Evolutionary conservation across 768 basidiomycete species (phyloP), one percentile per base, ranked within the genome.

Genomic region (Leccinum broughii): DNA sequence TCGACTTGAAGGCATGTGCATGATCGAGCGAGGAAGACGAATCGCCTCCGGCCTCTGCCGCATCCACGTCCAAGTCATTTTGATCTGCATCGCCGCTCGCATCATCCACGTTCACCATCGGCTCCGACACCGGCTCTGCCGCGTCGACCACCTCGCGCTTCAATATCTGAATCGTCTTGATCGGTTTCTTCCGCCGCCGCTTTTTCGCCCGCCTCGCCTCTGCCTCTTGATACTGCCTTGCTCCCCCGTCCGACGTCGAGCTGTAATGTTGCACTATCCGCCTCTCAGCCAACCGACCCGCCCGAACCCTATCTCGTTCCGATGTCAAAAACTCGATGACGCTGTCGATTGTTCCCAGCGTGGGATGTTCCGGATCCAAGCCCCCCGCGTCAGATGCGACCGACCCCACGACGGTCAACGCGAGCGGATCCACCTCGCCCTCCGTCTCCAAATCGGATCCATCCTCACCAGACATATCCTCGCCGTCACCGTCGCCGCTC

Each of bases 281-380:
- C 41, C 65, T 62, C 62, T 67, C 72, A 57, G 70, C 55, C 70
- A 65, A 65, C 26, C 71, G 64, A 48, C 75, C 69, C 7, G 85
- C 86, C 49, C 77, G 81, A 63, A 84, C 78, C 62, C 80, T 79
- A 37, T 83, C 84, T 57, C 88, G 79, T 70, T 92, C 90, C 10
- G 83, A 84, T 48, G 86, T 88, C 54, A 92, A 79, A 61, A 91
- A 93, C n/a, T 82, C 83, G 14, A 93, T 78, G 0, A 88, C 89
- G 60, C 85, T 85, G 59, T 89, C 89, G 15, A 93, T 80, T 55
- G 83, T 82, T 0, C 91, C 91, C 14, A 93, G 74, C 3, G 88
- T 90, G 0, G 91, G 90, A 51, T 83, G 79, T 28, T 76, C 77
- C 15, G 69, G 54, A 22, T 79, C 75, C 3, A 66, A 61, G 28